Base-by-base conservation (phyloP, 192 early-diverging fungal species). In the Chytriomyces hyalinus region DNA sequence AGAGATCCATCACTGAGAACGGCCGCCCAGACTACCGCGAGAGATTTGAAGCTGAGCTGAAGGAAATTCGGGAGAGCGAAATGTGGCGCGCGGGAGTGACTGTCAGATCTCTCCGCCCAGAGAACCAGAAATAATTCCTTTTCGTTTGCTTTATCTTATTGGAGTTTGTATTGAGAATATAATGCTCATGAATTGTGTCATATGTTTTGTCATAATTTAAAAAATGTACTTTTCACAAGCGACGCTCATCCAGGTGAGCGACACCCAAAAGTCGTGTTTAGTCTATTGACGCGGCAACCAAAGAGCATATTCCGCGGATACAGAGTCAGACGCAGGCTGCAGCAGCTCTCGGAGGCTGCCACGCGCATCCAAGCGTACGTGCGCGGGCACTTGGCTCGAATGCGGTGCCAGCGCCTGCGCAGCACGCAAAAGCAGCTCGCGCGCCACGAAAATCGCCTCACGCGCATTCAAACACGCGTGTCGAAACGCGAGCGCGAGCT, bases 81-180 rank as follows among this genome's bases (percentile, higher is more conserved):
- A 94, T 98, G 89, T 98, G 97, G 97, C 88, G 91, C 49, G 87
- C 93, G 43, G 96, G 94, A 75, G 88, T 89, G 80, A 94, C 93
- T 76, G 95, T 96, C 70, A 92, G 96, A 78, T 82, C 87, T 81
- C 87, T 98, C 47, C 87, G 96, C 59, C 96, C 96, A 28, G 96
- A 97, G 86, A 94, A 95, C 78, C 71, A 77, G 68, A 81, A 84
- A 84, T 73, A 53, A 63, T 50, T 43, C 51, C 28, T 53, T 69
- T 45, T 17, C 43, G 36, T 36, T 36, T 36, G 36, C 36, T 36
- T 36, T 57, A 20, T 13, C 53, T n/a, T 20, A 13, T 57, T 57
- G 53, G 20, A 57, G 20, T 57, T 57, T 20, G 53, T 20, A 20
- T 57, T 13, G 13, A 57, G 20, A 57, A 20, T 57, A 13, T 57